Base-by-base conservation (phyloP, 2,329 filamentous ascomycete species). In the Volutella citrinella region DNA sequence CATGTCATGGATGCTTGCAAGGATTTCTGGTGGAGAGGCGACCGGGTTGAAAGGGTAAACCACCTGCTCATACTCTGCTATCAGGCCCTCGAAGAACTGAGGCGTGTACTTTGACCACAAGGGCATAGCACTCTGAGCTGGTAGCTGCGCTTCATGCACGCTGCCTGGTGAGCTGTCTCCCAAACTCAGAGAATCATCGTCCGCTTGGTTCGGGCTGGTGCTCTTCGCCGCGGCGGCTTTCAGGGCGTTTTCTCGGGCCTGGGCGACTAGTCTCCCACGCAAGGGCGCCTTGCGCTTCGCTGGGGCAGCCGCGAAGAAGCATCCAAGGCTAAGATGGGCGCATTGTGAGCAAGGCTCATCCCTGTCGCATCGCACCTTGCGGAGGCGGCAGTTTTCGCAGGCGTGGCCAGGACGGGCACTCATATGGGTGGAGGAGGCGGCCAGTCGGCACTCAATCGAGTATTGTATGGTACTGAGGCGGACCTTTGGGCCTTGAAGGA, bases 291-390 rank as follows among this genome's bases (percentile, higher is more conserved):
- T 43, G 22, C 45, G 45, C 36, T 49, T 49, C 39, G 25, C 41
- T 10, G 45, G 42, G 10, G 39, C 35, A 19, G 39, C 34, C 12
- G 45, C 38, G 32, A 39, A 43, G 28, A 49, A 34, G 45, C 47
- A 50, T 21, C 43, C 37, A 21, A 52, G 33, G 29, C 41, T 36
- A 27, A 48, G 44, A 18, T 50, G 44, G 15, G 36, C 35, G 16
- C 49, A 52, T 20, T 45, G 44, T 18, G 39, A 40, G 30, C 49
- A 52, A 22, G 49, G 49, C 14, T 46, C 33, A 12, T 34, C 42
- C 20, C 51, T 46, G 31, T 52, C 48, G 38, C 49, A 52, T 28
- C 43, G 50, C 30, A 52, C 49, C 42, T 52, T 52, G 29, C 49
- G 48, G 19, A 51, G 38, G 25, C 49, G 49, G 27, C 49, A 52